Evolutionary conservation across 2,329 filamentous ascomycete species (phyloP).

Genomic region (Penicillium sclerotigenum): DNA sequence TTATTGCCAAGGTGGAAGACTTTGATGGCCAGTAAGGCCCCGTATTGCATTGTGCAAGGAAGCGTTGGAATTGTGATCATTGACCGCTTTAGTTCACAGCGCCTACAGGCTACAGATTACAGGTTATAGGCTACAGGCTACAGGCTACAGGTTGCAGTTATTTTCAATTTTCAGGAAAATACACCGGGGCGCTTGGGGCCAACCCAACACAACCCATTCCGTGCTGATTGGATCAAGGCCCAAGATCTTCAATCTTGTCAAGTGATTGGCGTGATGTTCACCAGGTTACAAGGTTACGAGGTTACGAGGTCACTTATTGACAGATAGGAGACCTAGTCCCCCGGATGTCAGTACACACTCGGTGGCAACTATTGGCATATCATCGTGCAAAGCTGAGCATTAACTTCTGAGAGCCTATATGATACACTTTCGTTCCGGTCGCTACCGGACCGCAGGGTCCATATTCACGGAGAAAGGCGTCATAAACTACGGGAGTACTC

Average conservation of each 20-base stretch:
- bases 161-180: not conserved
- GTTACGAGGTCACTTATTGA: constrained; percentile 3
- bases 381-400: not conserved
- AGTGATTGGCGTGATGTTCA: constrained; percentile 9
- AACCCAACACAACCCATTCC: not conserved
- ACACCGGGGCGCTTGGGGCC: not conserved
- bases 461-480: not conserved
- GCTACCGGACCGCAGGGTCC: not conserved
- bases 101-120: not conserved
- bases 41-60: constrained; percentile 2
- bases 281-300: constrained; percentile 3
- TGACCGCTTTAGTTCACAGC: not conserved
- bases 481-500: not conserved
- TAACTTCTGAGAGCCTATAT: not conserved
- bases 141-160: not conserved
- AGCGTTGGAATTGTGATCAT: not conserved
- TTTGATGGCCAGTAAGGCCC: not conserved
- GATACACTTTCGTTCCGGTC: not conserved
- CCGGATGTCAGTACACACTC: constrained; percentile 8
- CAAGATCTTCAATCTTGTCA: constrained; percentile 1
- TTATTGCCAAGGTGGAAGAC: not conserved
- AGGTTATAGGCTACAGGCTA: not conserved
- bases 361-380: not conserved
- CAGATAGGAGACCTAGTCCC: not conserved
- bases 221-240: constrained; percentile 9